Conservation (phyloP, 495 filamentous ascomycete genomes). For the Annulohypoxylon moriforme region DNA sequence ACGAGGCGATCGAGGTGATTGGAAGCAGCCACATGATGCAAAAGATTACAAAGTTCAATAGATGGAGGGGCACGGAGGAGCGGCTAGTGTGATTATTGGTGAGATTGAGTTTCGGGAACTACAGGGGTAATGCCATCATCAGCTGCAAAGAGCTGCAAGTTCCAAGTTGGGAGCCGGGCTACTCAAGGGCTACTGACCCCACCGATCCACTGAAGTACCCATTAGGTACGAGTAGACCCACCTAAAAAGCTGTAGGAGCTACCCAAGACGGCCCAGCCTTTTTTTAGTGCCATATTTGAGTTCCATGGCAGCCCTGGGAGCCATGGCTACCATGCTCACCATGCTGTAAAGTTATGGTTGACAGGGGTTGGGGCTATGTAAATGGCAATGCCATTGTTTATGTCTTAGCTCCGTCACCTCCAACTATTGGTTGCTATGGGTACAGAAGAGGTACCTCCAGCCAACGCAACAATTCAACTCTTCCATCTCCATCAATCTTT, state of each 20-base stretch:
- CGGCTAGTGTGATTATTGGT: constrained; percentile 26
- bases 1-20: constrained; percentile 12
- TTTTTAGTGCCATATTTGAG: constrained; percentile 7
- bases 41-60: neutral
- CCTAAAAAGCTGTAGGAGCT: constrained; percentile 35
- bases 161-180: constrained; percentile 39
- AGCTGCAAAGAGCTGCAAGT: constrained; percentile 38
- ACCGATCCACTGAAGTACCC: constrained; percentile 19
- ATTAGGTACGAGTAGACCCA: constrained; percentile 29
- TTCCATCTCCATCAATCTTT: constrained; percentile 22
- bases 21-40: constrained; percentile 8
- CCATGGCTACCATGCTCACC: neutral
- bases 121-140: constrained; percentile 43
- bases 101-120: constrained; percentile 18
- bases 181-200: constrained; percentile 18
- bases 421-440: constrained; percentile 41
- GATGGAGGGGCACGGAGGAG: constrained; percentile 30
- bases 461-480: constrained; percentile 23
- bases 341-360: neutral
- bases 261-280: constrained; percentile 29
- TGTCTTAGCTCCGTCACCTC: constrained; percentile 32
- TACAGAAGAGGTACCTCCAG: constrained; percentile 5
- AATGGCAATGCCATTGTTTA: constrained; percentile 42
- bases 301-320: constrained; percentile 8
- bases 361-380: constrained; percentile 5